Percentiles rank a stretch among this genome's conserved stretches.
Evolutionary conservation across 2,329 filamentous ascomycete species (phyloP).

Genomic region (Verticillium zaregamsianum): DNA sequence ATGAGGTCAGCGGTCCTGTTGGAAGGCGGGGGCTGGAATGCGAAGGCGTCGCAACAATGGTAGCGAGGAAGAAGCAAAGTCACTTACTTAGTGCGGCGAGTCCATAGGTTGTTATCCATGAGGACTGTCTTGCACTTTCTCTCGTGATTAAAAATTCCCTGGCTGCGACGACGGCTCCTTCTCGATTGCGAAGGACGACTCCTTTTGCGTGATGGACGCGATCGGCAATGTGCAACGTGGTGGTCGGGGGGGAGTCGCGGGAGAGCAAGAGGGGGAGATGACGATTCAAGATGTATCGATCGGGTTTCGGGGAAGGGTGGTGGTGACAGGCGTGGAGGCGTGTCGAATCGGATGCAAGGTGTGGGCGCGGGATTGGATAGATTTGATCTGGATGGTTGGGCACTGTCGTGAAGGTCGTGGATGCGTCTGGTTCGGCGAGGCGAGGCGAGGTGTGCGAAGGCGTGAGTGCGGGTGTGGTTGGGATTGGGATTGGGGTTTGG

Average conservation of each 20-base stretch:
- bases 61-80: not conserved
- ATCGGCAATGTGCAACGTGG: not conserved
- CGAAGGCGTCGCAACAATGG: constrained; percentile 3
- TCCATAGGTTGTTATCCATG: constrained; percentile 70
- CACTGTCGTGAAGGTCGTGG: not conserved
- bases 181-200: constrained; percentile 2
- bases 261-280: not conserved
- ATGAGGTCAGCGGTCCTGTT: constrained; percentile 15
- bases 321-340: not conserved
- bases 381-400: not conserved
- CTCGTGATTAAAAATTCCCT: constrained; percentile 4
- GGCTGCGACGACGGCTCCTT: constrained; percentile 5
- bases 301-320: not conserved
- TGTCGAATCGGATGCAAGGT: not conserved
- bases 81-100: constrained; percentile 76
- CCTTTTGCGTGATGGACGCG: constrained; percentile 1
- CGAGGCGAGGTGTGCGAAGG: not conserved
- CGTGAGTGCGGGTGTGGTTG: not conserved
- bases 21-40: constrained; percentile 11
- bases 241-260: not conserved
- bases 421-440: not conserved
- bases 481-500: not conserved
- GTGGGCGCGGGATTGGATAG: not conserved
- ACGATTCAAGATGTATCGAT: not conserved
- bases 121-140: constrained; percentile 27